Percentiles rank a stretch among this genome's conserved stretches.
phyloP scores from a whole-genome alignment of 2,329 filamentous ascomycete species.

The Pyricularia pennisetigena region DNA sequence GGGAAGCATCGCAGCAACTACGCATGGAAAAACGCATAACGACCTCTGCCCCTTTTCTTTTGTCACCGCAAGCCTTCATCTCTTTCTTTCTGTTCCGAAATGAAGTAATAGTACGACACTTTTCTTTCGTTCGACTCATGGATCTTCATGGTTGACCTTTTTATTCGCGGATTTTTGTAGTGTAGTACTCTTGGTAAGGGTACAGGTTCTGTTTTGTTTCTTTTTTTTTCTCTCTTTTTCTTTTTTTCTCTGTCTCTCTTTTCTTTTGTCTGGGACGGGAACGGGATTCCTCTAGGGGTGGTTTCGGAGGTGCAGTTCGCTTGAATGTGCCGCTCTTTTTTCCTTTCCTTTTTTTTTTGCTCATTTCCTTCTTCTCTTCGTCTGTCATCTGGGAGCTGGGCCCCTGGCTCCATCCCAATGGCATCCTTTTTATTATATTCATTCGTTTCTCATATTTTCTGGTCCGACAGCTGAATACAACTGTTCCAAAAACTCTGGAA shows the following conservation, averaged over 20 bases:
- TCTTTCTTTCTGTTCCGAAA: not conserved
- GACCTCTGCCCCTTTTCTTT: not conserved
- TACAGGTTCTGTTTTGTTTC: not conserved
- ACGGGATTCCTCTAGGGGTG: not conserved
- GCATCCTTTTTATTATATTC: no score
- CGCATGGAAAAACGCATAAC: no score
- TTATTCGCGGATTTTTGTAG: not conserved
- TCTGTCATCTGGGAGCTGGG: no score
- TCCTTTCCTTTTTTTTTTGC: not conserved
- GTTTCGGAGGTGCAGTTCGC: not conserved
- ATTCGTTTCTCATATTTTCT: no score
- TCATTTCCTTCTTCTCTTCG: not conserved
- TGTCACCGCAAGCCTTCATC: not conserved
- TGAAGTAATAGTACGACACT: not conserved
- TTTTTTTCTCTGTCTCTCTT: not conserved
- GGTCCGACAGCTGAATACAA: no score
- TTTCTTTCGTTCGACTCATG: not conserved
- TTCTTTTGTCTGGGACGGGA: no score
- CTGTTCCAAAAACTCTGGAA: no score
- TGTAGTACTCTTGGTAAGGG: not conserved
- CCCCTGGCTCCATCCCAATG: no score
- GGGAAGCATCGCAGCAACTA: no score
- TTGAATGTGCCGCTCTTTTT: no score
- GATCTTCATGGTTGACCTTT: not conserved
- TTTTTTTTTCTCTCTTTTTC: not conserved